A percentile compares a stretch with the other conserved stretches of the same genome.
These are phyloP conservation scores for Ailanthus altissimus DNA, from an alignment of 345 rosid genomes.

Conservation along the genomic window DNA sequence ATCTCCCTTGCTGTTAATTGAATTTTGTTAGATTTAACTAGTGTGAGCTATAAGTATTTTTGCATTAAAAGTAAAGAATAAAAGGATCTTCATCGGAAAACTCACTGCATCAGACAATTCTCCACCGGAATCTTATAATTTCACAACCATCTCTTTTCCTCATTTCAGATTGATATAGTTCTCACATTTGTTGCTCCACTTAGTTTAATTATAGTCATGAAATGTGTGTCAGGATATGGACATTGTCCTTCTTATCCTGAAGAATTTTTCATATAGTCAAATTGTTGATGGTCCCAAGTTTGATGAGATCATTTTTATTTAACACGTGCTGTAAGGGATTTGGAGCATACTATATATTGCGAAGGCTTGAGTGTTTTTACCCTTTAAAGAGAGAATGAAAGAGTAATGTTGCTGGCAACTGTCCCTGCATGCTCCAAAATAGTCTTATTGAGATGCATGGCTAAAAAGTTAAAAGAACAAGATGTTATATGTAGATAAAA, in stretches of 20 bases:
- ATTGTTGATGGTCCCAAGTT: slow-evolving; percentile 59
- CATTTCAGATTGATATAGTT: no score
- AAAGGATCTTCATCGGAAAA: not conserved
- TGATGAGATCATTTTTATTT: slow-evolving; percentile 71
- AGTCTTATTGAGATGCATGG: slow-evolving; percentile 85
- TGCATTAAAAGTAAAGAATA: not conserved
- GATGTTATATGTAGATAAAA: slow-evolving; percentile 79
- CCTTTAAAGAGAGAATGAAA: slow-evolving; percentile 80
- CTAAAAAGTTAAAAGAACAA: slow-evolving; percentile 74
- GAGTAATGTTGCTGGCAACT: slow-evolving; percentile 60
- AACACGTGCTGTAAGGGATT: slow-evolving; percentile 85
- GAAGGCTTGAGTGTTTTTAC: slow-evolving; percentile 83
- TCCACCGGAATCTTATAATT: not conserved
- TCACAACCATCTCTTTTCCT: no score
- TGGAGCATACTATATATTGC: slow-evolving; percentile 77
- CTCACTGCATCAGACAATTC: slow-evolving; percentile 23
- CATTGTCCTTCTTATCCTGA: slow-evolving; percentile 70
- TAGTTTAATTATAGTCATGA: slow-evolving; percentile 31
- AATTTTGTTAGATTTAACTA: not conserved
- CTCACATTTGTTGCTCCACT: not conserved
- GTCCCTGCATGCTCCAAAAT: slow-evolving; percentile 69
- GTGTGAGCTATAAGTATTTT: not conserved
- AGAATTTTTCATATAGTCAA: slow-evolving; percentile 34
- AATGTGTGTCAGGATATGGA: slow-evolving; percentile 88
- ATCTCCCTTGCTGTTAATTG: not conserved